Conservation (phyloP, 192 early-diverging fungal genomes). For the Mortierella antarctica region DNA sequence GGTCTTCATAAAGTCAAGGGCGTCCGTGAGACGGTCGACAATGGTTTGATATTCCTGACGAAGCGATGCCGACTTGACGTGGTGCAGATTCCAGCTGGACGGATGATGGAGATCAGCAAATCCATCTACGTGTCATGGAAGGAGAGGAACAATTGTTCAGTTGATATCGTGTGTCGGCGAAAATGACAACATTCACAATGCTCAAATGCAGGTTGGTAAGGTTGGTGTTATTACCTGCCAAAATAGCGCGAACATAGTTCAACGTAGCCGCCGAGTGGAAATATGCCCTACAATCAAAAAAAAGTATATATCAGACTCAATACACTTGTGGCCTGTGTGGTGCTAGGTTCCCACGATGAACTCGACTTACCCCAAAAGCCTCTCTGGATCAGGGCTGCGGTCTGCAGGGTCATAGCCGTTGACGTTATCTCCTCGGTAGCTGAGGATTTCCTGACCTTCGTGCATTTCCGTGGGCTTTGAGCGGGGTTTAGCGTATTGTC, state of each 20-base stretch:
- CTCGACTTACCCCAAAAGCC: constrained; percentile 74
- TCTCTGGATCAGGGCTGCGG: constrained; percentile 91
- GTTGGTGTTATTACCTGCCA: constrained; percentile 64
- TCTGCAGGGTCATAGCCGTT: constrained; percentile 93
- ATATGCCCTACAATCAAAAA: constrained; percentile 73
- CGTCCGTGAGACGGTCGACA: constrained; percentile 85
- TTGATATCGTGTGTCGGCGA: background rate
- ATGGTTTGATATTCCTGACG: constrained; percentile 91
- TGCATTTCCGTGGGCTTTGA: constrained; percentile 90
- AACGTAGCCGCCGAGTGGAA: constrained; percentile 97
- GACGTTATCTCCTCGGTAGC: constrained; percentile 98
- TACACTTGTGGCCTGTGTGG: background rate
- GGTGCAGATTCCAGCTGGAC: constrained; percentile 87
- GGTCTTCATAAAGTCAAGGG: constrained; percentile 95
- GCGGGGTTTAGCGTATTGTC: constrained; percentile 98
- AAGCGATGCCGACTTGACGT: constrained; percentile 84
- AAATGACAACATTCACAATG: background rate
- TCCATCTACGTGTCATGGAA: constrained; percentile 50
- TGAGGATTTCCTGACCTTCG: constrained; percentile 82
- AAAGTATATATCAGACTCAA: background rate
- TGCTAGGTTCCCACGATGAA: background rate
- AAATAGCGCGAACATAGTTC: constrained; percentile 92
- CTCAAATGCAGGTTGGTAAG: too few species aligned
- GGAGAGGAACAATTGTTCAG: background rate
- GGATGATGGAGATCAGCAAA: constrained; percentile 87